Evolutionary conservation across 768 basidiomycete species (phyloP).

Genomic region (Psilocybe tampanensis): DNA sequence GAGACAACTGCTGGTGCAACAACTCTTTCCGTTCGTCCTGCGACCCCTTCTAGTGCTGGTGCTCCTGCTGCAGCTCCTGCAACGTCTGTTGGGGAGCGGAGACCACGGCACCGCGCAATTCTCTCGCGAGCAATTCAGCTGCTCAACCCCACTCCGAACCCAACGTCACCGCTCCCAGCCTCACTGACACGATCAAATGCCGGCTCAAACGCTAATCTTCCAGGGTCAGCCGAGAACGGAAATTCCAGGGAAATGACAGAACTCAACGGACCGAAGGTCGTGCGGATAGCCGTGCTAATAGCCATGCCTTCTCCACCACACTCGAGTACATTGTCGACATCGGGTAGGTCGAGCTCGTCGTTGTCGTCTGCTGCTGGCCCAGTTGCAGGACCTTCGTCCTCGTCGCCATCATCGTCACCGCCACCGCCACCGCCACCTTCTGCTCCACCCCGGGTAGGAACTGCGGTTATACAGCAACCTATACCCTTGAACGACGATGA

Average conservation of each 20-base stretch:
- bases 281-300: slow-evolving; percentile 34
- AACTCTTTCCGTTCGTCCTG: not conserved
- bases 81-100: not conserved
- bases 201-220: slow-evolving; percentile 9
- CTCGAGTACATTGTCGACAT: not conserved
- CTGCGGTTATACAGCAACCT: not conserved
- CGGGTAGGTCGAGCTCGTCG: not conserved
- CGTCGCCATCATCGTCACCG: not conserved
- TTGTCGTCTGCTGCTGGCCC: not conserved
- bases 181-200: slow-evolving; percentile 10
- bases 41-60: not conserved
- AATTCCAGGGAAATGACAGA: slow-evolving; percentile 11
- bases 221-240: not conserved
- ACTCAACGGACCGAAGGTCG: slow-evolving; percentile 13
- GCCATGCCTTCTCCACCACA: slow-evolving; percentile 32
- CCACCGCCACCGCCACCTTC: not conserved
- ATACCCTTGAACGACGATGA: slow-evolving; percentile 9
- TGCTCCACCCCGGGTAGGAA: not conserved
- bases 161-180: slow-evolving; percentile 19
- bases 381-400: not conserved
- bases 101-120: slow-evolving; percentile 10
- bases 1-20: not conserved
- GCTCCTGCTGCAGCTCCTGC: not conserved
- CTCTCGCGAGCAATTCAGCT: slow-evolving; percentile 14
- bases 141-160: slow-evolving; percentile 22